Base-by-base conservation (phyloP, 2,329 filamentous ascomycete genomes). In the Phymatotrichopsis omnivora region DNA sequence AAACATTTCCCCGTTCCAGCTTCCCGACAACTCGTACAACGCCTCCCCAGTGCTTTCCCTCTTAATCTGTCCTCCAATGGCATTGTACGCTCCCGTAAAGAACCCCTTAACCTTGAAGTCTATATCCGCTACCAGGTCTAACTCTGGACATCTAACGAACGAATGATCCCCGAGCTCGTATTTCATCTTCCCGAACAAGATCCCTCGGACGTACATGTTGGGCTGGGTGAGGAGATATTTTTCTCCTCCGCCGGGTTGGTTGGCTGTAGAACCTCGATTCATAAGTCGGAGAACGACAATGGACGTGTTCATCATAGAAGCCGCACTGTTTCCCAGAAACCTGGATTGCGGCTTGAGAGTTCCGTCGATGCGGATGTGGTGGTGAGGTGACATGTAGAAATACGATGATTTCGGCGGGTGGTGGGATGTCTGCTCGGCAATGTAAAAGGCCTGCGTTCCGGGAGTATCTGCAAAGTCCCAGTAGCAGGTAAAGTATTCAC, bases 41-140 rank as follows among this genome's bases (percentile, higher is more conserved):
- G 80, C 67, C 63, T 95, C 87, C 25, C 85, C 86, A 0, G 84
- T 87, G 60, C 80, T 78, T 54, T 87, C 85, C 56, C 87, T 85
- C 65, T 82, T 93, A 66, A 98, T 93, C 30, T 72, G 78, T 7
- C 91, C 91, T 7, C 85, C 86, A 58, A 98, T 94, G 28, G 86
- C 85, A 61, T 98, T 95, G 66, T 98, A 98, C 1, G 84, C 91
- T 6, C 91, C 91, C 41, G 85, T 81, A 54, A 98, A 89, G 75
- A 93, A 98, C 4, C 91, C 91, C 66, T 96, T 96, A 41, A 85
- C 93, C 68, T 96, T 96, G 74, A 98, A 98, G 56, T 98, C 91
- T 51, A 98, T 78, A 62, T 98, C 89, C 49, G 86, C 89, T 20
- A 78, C 75, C 14, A 98, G 71, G 47, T 86, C 80, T 14, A 85